phyloP scores from a whole-genome alignment of 192 early-diverging fungal genomes.

The Mortierella hygrophila region DNA sequence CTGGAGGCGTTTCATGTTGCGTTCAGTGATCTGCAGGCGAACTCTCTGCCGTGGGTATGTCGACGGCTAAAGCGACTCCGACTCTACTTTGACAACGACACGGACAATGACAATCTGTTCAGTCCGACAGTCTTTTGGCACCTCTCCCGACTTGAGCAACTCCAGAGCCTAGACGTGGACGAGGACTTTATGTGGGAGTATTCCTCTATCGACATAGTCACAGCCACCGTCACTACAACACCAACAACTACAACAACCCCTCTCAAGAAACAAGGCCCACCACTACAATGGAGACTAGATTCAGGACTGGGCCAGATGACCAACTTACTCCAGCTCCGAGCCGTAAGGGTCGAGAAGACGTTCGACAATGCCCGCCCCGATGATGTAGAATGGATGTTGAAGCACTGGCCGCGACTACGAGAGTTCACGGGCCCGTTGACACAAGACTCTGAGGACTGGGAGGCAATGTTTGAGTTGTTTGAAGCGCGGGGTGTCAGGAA shows the following conservation, averaged over 20 bases:
- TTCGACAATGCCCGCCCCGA: neutral
- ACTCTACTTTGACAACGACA: neutral
- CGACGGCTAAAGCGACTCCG: neutral
- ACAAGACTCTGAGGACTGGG: neutral
- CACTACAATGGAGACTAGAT: neutral
- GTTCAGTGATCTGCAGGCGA: neutral
- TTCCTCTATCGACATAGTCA: neutral
- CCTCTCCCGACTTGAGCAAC: neutral
- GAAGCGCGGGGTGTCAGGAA: neutral
- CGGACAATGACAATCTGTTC: neutral
- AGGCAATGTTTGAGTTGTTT: neutral
- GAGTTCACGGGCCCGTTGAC: neutral
- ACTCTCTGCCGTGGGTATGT: neutral
- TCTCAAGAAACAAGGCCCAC: neutral
- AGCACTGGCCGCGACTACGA: neutral
- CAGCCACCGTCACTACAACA: neutral
- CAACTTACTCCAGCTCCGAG: neutral
- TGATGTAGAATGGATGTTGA: neutral
- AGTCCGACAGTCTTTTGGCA: neutral
- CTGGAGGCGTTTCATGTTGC: neutral
- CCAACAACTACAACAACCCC: neutral
- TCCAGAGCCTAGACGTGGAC: neutral
- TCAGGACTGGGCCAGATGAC: neutral
- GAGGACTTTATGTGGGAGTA: constrained; percentile 1
- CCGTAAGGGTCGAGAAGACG: neutral